Percentiles rank a stretch among this genome's conserved stretches.
Evolutionary conservation across 2,329 filamentous ascomycete species (phyloP).

Genomic region (Incumbomyces lentus): DNA sequence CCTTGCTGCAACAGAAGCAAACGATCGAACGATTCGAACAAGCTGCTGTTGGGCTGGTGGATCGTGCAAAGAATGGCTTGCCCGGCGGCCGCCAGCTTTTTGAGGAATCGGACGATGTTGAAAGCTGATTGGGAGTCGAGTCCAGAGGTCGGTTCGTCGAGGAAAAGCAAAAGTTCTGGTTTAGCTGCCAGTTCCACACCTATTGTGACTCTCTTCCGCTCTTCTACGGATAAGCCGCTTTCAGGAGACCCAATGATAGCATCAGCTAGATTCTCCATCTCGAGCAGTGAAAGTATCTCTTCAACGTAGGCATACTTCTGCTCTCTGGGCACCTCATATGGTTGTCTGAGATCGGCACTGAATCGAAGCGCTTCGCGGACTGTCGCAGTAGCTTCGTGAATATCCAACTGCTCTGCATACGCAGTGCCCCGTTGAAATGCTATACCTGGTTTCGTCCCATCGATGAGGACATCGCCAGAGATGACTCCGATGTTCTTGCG

Average conservation of each 20-base stretch:
- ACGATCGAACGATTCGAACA: constrained; percentile 83
- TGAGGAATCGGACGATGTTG: constrained; percentile 52
- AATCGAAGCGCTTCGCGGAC: constrained; percentile 59
- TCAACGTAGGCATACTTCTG: constrained; percentile 59
- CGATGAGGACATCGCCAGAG: constrained; percentile 51
- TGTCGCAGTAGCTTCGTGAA: constrained; percentile 52
- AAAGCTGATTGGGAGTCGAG: constrained; percentile 61
- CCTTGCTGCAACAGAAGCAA: constrained; percentile 68
- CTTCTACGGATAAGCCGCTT: constrained; percentile 48
- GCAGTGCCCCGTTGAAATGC: constrained; percentile 55
- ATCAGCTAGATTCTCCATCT: constrained; percentile 57
- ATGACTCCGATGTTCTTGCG: constrained; percentile 57
- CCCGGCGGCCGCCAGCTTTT: constrained; percentile 57
- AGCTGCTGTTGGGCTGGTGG: constrained; percentile 74
- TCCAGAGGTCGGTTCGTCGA: constrained; percentile 54
- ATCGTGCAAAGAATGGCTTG: constrained; percentile 88
- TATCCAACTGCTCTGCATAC: constrained; percentile 56
- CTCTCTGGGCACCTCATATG: constrained; percentile 44
- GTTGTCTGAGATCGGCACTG: constrained; percentile 53
- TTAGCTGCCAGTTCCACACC: constrained; percentile 54
- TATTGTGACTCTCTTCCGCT: constrained; percentile 44
- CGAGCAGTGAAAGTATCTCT: constrained; percentile 53
- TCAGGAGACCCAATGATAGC: constrained; percentile 54
- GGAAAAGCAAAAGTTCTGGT: constrained; percentile 49
- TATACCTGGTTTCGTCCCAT: constrained; percentile 47